Conservation (phyloP, 1,284 basidiomycete genomes). For the Cryptococcus maquisensis region DNA sequence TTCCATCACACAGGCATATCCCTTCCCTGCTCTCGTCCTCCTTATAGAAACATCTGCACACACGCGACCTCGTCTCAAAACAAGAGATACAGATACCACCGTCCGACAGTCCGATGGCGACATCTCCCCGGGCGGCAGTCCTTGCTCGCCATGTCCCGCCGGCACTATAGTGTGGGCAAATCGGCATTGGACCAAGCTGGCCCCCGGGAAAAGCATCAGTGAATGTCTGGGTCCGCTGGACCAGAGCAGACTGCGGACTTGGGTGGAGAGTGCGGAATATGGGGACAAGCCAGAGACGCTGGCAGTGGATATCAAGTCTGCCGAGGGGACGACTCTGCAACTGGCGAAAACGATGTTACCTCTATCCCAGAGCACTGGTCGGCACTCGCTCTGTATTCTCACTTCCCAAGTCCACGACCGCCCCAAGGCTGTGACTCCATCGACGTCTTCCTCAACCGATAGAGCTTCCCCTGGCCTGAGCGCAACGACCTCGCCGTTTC, state of each 20-base stretch:
- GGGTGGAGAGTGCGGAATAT: conserved; percentile 24
- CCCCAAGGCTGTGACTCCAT: not conserved
- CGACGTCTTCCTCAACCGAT: not conserved
- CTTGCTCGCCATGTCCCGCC: conserved; percentile 1
- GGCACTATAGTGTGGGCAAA: conserved; percentile 26
- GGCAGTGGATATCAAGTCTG: conserved; percentile 8
- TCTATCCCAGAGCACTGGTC: conserved; percentile 20
- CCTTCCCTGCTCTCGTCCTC: conserved; percentile 32
- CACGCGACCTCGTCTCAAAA: conserved; percentile 19
- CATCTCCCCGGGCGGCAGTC: conserved; percentile 20
- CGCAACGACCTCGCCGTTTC: not conserved
- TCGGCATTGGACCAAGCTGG: conserved; percentile 21
- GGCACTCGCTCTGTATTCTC: conserved; percentile 26
- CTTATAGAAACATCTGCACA: conserved; percentile 8
- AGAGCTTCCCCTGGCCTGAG: not conserved
- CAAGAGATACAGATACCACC: conserved; percentile 37
- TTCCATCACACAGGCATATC: conserved; percentile 23
- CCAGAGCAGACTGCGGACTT: conserved; percentile 21
- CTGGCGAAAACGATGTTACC: conserved; percentile 25
- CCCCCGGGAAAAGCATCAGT: conserved; percentile 16
- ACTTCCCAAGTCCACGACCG: conserved; percentile 17
- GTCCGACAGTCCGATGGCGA: conserved; percentile 21
- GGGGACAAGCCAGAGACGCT: conserved; percentile 6
- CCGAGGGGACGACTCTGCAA: conserved; percentile 7
- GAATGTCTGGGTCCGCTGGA: conserved; percentile 18